Evolutionary conservation across 139 green algal genomes (phyloP).

Genomic region (Tetraselmis chui): DNA sequence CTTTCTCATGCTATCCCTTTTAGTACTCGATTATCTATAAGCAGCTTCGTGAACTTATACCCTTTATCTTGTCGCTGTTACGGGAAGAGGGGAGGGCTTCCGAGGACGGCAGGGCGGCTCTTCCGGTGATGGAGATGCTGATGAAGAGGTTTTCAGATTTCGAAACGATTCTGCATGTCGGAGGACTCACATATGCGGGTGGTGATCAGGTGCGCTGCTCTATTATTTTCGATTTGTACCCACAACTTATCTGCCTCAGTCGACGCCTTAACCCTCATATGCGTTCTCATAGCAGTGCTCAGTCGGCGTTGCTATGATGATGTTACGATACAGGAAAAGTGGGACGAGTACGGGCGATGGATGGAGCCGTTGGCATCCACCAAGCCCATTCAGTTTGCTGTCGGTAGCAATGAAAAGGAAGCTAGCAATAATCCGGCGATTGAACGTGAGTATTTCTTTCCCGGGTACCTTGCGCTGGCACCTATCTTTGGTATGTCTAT

Average conservation of each 20-base stretch:
- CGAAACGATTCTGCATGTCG: not conserved
- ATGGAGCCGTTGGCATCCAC: not conserved
- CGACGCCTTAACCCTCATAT: too few species aligned
- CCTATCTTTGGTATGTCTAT: too few species aligned
- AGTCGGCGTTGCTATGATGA: too few species aligned
- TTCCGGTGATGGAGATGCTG: not conserved
- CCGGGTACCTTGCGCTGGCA: too few species aligned
- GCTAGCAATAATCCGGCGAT: not conserved
- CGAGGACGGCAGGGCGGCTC: not conserved
- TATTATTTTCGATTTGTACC: not conserved
- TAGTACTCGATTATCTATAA: too few species aligned
- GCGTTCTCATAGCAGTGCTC: too few species aligned
- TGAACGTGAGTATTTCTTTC: too few species aligned
- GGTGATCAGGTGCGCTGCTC: not conserved
- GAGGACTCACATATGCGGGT: not conserved
- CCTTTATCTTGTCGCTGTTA: too few species aligned
- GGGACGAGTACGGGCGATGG: not conserved
- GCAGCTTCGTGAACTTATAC: too few species aligned
- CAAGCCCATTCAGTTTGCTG: not conserved
- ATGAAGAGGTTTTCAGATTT: not conserved
- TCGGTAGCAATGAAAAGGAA: not conserved
- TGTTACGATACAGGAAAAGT: conserved; percentile 1
- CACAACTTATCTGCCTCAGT: too few species aligned
- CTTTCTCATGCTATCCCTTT: too few species aligned
- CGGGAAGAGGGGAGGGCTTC: too few species aligned